These are phyloP conservation scores for Cyathus striatus DNA, from an alignment of 768 basidiomycete species.

Conservation along the genomic window DNA sequence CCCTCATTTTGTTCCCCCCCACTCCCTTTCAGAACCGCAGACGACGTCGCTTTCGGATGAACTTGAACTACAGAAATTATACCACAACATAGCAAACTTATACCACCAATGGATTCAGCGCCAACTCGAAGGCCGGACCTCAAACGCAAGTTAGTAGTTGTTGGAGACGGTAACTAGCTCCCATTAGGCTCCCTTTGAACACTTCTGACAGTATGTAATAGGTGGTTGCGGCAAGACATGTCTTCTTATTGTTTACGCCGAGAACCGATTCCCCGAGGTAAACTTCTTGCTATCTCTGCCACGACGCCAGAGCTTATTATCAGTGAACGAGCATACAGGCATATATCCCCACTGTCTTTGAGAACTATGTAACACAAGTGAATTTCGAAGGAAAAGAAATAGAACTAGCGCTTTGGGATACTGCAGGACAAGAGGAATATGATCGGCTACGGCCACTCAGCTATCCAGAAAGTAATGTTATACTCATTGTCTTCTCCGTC, in stretches of 20 bases:
- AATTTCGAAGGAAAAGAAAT: constrained; percentile 84
- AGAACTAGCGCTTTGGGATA: constrained; percentile 98
- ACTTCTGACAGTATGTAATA: constrained; percentile 20
- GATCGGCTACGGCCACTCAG: constrained; percentile 82
- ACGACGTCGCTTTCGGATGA: too few species aligned
- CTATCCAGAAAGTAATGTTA: constrained; percentile 86
- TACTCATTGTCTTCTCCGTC: constrained; percentile 91
- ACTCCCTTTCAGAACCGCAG: background rate
- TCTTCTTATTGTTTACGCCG: constrained; percentile 92
- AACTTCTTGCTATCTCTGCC: constrained; percentile 1
- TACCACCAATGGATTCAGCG: constrained; percentile 18
- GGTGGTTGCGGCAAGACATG: constrained; percentile 93
- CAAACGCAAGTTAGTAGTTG: constrained; percentile 86
- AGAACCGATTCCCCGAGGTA: constrained; percentile 95
- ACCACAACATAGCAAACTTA: too few species aligned
- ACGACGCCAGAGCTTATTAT: constrained; percentile 2
- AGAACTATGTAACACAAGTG: constrained; percentile 89
- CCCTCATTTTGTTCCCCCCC: background rate
- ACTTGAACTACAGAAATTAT: too few species aligned
- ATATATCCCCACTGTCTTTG: constrained; percentile 91
- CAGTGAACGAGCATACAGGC: constrained; percentile 44
- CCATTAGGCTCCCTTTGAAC: background rate
- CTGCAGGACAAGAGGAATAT: constrained; percentile 96
- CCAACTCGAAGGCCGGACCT: constrained; percentile 61
- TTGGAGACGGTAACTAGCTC: constrained; percentile 70